Evolutionary conservation across 345 rosid genomes (phyloP), one percentile per base, ranked within the genome.

Genomic region (Citrus reticulata): DNA sequence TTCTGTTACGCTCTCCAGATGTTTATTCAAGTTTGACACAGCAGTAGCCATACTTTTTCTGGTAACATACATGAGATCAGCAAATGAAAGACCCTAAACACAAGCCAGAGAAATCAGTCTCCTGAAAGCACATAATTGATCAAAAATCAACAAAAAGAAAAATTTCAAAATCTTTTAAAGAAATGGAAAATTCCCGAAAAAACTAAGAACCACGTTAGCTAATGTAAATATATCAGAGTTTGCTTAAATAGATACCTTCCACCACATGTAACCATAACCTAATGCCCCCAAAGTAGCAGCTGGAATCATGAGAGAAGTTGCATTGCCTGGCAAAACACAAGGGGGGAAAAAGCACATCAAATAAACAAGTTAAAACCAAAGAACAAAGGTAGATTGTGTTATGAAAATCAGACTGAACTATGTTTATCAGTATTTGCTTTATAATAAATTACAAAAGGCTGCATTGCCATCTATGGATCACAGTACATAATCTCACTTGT

Each of bases 211-310:
- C 51, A 66, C 46, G 40, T 24, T 65, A 79, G 49, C 68, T 61
- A 32, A 57, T 55, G 46, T 6, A 51, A 19, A 20, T n/a, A 72
- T 35, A 32, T 71, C 27, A 14, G 51, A 22, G 39, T 40, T 16
- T 42, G 59, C 67, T 70, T 24, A 73, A 72, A 34, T 46, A 66
- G 40, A 82, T 85, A 96, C 98, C 98, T 97, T 97, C 95, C 92
- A 97, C 98, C 99, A 94, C 98, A 94, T 93, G 79, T 97, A 97
- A 75, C 97, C 98, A 88, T 97, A 97, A 62, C 99, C 98, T 86
- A 97, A 70, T 29, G 92, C 97, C 76, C 99, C 98, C 81, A 91
- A 20, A 24, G 97, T 81, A 35, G 97, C 97, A 74, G 91, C 98
- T 39, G 98, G 98, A 64, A 91, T 73, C 75, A 97, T 77, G 42